Base-by-base conservation (phyloP, 352 stramenopile species). In the Globisporangium acanthophoron region DNA sequence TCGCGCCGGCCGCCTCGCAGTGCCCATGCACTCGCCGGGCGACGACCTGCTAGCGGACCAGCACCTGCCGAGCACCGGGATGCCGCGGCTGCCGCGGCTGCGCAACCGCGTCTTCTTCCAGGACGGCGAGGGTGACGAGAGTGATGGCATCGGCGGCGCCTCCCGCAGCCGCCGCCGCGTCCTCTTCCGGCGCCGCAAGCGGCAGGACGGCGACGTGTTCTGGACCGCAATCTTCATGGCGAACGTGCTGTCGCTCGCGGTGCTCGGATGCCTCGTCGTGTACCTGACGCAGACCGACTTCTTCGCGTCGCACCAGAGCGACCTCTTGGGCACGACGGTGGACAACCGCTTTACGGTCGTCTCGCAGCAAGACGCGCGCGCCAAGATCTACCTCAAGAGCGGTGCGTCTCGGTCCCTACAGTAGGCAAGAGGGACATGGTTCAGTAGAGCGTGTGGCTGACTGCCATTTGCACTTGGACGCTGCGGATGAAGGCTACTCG, bases 261-360 rank as follows among this genome's bases (percentile, higher is more conserved):
- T 92, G 8, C 74, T 92, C 62, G 69, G 54, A n/a, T 64, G 71
- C 24, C 65, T 89, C 16, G 73, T 76, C 21, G 71, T 88, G 21
- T 91, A 91, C 61, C 69, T 94, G 27, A 78, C 76, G 58, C 80
- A 91, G 56, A 85, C 81, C 11, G 81, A 92, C 58, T 92, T 94
- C 68, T 94, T 94, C 39, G 75, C 75, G 59, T 81, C 74, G 9
- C 81, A 94, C 59, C 85, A 92, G 60, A 86, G 67, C 35, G 82
- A 94, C 31, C 52, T 94, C n/a, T 82, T 94, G 39, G 82, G 81
- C 20, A 87, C 80, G 37, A 92, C 78, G 0, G 79, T 94, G 51
- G 85, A 94, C 53, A 87, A 92, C 31, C 69, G 80, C 15, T 94
- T 92, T 47, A 91, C 81, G 6, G 81, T 92, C 29, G 79, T 94